phyloP scores from a whole-genome alignment of 2,329 filamentous ascomycete species.

The Colletotrichum sp. region DNA sequence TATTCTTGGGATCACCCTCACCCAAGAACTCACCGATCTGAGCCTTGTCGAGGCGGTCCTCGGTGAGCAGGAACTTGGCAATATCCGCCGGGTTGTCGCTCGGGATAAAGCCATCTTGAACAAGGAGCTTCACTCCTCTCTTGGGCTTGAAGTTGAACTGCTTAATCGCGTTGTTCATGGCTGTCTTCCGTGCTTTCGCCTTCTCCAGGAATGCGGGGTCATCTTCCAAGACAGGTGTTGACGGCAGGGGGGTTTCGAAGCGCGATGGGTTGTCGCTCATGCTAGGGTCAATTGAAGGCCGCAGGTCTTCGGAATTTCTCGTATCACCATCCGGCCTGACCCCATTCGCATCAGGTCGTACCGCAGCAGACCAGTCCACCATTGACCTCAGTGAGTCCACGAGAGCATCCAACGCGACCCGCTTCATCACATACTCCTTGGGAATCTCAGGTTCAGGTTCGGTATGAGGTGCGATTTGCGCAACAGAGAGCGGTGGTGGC shows the following conservation, averaged over 20 bases:
- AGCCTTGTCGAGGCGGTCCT: conserved; percentile 88
- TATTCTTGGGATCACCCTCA: conserved; percentile 90
- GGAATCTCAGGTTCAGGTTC: conserved; percentile 76
- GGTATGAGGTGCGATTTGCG: conserved; percentile 68
- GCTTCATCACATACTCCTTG: conserved; percentile 89
- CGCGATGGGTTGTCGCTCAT: conserved; percentile 65
- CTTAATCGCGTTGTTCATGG: conserved; percentile 83
- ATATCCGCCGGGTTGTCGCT: conserved; percentile 83
- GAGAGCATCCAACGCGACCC: conserved; percentile 84
- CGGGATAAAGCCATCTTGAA: conserved; percentile 86
- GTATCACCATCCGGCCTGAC: conserved; percentile 34
- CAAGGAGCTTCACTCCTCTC: conserved; percentile 82
- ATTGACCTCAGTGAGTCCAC: conserved; percentile 89
- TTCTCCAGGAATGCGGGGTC: conserved; percentile 94
- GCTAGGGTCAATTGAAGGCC: conserved; percentile 73
- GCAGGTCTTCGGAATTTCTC: conserved; percentile 46
- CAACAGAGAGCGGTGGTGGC: conserved; percentile 84
- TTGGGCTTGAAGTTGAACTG: conserved; percentile 99
- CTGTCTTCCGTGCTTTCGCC: conserved; percentile 92
- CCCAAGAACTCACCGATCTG: conserved; percentile 94
- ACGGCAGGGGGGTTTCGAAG: conserved; percentile 64
- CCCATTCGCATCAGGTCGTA: conserved; percentile 64
- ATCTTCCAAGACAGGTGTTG: conserved; percentile 78
- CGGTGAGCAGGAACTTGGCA: conserved; percentile 79
- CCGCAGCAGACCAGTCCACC: conserved; percentile 83